Base-by-base conservation (phyloP, 768 basidiomycete species). In the Tephrocybe sp. region DNA sequence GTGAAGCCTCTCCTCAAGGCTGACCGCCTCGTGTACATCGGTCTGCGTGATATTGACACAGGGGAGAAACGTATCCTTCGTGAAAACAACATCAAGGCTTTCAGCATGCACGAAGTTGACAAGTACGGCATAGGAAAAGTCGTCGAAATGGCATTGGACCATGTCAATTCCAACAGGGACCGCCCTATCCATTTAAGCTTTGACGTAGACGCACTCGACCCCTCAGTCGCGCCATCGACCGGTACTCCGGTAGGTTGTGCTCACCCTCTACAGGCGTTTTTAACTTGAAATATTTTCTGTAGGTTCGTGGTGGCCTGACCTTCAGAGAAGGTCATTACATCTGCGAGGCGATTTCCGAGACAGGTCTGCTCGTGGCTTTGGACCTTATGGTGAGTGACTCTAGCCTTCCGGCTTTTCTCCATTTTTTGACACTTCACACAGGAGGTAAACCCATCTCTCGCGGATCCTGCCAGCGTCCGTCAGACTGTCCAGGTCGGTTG, bases 311-410 rank as follows among this genome's bases (percentile, higher is more conserved):
- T 2, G 97, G 97, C 10, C 73, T 99, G 55, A 94, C 91, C 18
- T 99, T 98, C 74, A 77, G 97, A 57, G 97, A 99, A 66, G 96
- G 95, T n/a, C 97, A 98, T 70, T 98, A 95, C 67, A 94, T 96
- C 62, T 93, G 90, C 58, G 94, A 98, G 71, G 86, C 90, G 4
- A 81, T 98, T 37, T 84, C 84, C 54, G 94, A 97, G 74, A 98
- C 95, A 4, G 94, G 94, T 5, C 79, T 89, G 51, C 80, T 99
- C 17, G 94, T 97, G 21, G 92, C 86, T 0, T 72, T 98, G 20
- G 96, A 99, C 70, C 75, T 99, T 56, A 95, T 99, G 94, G 94
- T 89, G 55, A 41, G 81, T 66, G 18, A 20, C 28, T 34, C 36
- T n/a, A 14, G 38, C 17, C 10, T 39, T 48, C 50, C 50, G 38